These are phyloP conservation scores for Colletotrichum caudatum DNA, from an alignment of 2,329 filamentous ascomycete species.

Conservation along the genomic window DNA sequence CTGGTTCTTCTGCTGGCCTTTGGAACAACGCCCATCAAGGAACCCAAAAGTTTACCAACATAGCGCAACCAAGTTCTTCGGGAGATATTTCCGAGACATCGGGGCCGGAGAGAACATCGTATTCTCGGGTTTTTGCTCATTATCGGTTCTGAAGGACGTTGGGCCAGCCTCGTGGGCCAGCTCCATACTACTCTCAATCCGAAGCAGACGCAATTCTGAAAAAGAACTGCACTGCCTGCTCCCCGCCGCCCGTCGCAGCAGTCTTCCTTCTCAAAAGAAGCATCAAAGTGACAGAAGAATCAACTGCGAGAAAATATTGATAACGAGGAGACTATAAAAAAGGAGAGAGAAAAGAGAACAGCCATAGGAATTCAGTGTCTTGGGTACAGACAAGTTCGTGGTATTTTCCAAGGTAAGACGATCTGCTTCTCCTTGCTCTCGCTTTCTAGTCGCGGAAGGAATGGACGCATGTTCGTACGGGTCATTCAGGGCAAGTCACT, in stretches of 20 bases:
- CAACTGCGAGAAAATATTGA: neutral
- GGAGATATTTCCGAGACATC: neutral
- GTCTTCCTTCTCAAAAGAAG: neutral
- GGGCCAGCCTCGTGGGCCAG: neutral
- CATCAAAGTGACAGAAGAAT: neutral
- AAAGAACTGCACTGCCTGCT: neutral
- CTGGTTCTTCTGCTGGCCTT: too few species aligned
- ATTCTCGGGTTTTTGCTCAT: neutral
- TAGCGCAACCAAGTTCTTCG: neutral
- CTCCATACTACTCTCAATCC: neutral
- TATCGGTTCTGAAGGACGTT: too few species aligned
- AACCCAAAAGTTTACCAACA: neutral
- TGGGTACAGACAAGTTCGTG: neutral
- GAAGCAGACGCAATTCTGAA: neutral
- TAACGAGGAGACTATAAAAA: neutral
- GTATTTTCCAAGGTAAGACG: slow-evolving; percentile 1
- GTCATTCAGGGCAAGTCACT: slow-evolving; percentile 1
- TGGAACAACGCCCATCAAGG: neutral
- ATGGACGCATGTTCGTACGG: neutral
- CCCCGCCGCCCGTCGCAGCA: neutral
- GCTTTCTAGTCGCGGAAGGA: slow-evolving; percentile 9
- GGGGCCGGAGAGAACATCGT: neutral
- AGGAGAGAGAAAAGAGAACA: neutral
- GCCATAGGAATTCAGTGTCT: too few species aligned
- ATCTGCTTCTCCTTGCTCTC: neutral